These are phyloP conservation scores for Corymbia maculata DNA, from an alignment of 345 rosid species.

Conservation along the genomic window DNA sequence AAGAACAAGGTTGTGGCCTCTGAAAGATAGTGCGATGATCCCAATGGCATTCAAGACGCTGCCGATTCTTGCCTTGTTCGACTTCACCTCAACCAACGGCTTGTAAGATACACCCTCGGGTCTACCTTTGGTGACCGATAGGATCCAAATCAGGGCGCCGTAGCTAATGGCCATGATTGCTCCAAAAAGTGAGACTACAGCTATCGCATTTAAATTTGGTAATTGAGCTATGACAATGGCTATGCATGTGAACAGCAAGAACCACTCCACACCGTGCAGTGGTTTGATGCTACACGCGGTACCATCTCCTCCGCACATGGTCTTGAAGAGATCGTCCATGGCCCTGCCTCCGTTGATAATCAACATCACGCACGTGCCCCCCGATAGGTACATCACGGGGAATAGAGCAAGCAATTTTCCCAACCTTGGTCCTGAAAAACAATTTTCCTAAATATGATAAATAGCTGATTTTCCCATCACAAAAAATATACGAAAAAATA, in stretches of 20 bases:
- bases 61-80: constrained; percentile 6
- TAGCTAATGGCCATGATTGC: constrained; percentile 23
- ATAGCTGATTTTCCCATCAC: background rate
- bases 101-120: constrained; percentile 8
- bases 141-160: constrained; percentile 24
- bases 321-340: constrained; percentile 14
- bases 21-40: constrained; percentile 25
- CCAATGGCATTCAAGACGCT: constrained; percentile 26
- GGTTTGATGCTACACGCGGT: constrained; percentile 6
- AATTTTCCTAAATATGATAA: background rate
- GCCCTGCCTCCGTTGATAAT: constrained; percentile 34
- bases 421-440: constrained; percentile 23
- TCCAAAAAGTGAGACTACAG: constrained; percentile 26
- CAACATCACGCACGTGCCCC: constrained; percentile 36
- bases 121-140: constrained; percentile 16
- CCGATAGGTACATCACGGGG: constrained; percentile 58
- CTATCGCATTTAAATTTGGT: constrained; percentile 38
- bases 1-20: constrained; percentile 54
- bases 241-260: constrained; percentile 28
- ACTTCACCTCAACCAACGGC: background rate
- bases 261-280: constrained; percentile 22
- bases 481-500: background rate
- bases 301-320: constrained; percentile 2
- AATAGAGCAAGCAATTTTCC: constrained; percentile 39
- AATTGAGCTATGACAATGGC: constrained; percentile 28